phyloP scores from a whole-genome alignment of 2,329 filamentous ascomycete genomes.

The Colletotrichum brevisporum region DNA sequence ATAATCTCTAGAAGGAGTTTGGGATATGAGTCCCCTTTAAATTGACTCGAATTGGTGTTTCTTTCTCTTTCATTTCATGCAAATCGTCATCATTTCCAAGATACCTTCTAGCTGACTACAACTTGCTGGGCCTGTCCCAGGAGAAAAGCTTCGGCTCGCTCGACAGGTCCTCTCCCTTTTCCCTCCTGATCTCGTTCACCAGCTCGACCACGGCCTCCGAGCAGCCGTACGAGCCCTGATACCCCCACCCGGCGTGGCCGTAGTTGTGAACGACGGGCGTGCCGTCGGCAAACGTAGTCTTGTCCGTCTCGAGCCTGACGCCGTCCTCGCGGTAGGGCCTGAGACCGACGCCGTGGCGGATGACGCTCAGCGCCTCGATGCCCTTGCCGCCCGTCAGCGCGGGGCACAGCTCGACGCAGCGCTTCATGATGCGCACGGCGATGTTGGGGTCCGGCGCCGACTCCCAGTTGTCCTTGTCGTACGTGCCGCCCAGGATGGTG shows the following conservation, averaged over 20 bases:
- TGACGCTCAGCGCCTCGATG: constrained; percentile 79
- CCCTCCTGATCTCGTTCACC: constrained; percentile 70
- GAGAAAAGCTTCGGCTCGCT: constrained; percentile 50
- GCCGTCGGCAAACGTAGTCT: constrained; percentile 66
- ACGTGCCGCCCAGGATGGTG: constrained; percentile 88
- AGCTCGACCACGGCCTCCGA: constrained; percentile 76
- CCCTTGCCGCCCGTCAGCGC: constrained; percentile 75
- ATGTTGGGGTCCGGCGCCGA: constrained; percentile 82
- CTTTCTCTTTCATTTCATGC: not conserved
- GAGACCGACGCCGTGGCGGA: constrained; percentile 87
- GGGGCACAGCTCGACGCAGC: constrained; percentile 76
- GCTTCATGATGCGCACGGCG: constrained; percentile 87
- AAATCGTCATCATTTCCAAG: not conserved
- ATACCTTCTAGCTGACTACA: not conserved
- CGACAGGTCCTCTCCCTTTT: constrained; percentile 47
- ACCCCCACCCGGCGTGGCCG: constrained; percentile 85
- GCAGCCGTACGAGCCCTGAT: constrained; percentile 78
- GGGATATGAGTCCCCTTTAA: not conserved
- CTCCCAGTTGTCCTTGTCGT: constrained; percentile 86
- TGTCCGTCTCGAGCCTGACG: constrained; percentile 81
- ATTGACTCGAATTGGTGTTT: not conserved
- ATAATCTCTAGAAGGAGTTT: not conserved
- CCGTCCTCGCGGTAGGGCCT: constrained; percentile 82
- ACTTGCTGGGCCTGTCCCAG: constrained; percentile 39
- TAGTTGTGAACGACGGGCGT: constrained; percentile 84